Conservation (phyloP, 176 grass and related monocot species). For the Triticum aestivum region IWGSC_CS_RefSeq_v2.1 NC_057803.1:139323830-139324329, state of each 20-base stretch:
- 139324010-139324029: slow-evolving; percentile 76
- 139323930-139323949: slow-evolving; percentile 63
- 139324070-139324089: slow-evolving; percentile 86
- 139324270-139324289: slow-evolving; percentile 55
- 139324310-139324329: slow-evolving; percentile 61
- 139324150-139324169: slow-evolving; percentile 88
- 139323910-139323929: slow-evolving; percentile 65
- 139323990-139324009: slow-evolving; percentile 86
- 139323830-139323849: slow-evolving; percentile 60
- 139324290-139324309: slow-evolving; percentile 57
- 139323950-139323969: slow-evolving; percentile 55
- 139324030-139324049: slow-evolving; percentile 94
- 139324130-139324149: slow-evolving; percentile 86
- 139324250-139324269: slow-evolving; percentile 93
- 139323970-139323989: slow-evolving; percentile 73
- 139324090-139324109: slow-evolving; percentile 47
- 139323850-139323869: slow-evolving; percentile 76
- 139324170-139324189: slow-evolving; percentile 70
- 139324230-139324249: slow-evolving; percentile 62
- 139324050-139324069: slow-evolving; percentile 82
- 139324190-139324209: slow-evolving; percentile 93
- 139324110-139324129: slow-evolving; percentile 90
- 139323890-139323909: slow-evolving; percentile 71
- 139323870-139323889: slow-evolving; percentile 65
- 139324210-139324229: slow-evolving; percentile 90